Conservation (phyloP, 192 early-diverging fungal species). For the Podila minutissima region DNA sequence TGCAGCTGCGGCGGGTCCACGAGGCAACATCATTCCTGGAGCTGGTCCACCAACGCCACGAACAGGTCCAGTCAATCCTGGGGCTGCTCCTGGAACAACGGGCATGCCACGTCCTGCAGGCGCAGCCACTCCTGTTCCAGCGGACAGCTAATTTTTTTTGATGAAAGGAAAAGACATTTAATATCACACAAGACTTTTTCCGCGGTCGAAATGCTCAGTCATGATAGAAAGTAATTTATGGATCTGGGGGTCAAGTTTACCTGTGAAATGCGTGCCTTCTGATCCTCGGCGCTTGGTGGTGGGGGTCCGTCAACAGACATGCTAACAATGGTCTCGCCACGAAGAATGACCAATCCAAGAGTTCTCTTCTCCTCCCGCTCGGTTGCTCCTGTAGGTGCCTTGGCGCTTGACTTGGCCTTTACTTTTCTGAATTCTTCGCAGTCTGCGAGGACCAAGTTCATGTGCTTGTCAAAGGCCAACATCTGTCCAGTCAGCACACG, state of each 20-base stretch:
- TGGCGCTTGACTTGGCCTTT: constrained; percentile 75
- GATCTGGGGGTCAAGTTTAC: constrained; percentile 2
- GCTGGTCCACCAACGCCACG: constrained; percentile 96
- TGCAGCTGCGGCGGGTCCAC: constrained; percentile 70
- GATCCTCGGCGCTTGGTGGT: constrained; percentile 68
- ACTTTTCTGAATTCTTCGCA: constrained; percentile 96
- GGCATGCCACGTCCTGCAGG: constrained; percentile 68
- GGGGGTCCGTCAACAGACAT: constrained; percentile 93
- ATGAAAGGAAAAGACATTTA: neutral
- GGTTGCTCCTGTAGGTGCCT: constrained; percentile 54
- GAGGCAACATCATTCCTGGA: constrained; percentile 89
- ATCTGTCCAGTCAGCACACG: constrained; percentile 96
- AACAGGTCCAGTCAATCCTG: constrained; percentile 89
- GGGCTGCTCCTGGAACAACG: constrained; percentile 60
- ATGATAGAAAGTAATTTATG: neutral
- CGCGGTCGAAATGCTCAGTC: neutral
- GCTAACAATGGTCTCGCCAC: constrained; percentile 93
- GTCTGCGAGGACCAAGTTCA: constrained; percentile 98
- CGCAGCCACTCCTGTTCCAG: constrained; percentile 30
- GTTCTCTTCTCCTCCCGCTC: constrained; percentile 91
- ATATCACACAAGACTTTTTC: neutral
- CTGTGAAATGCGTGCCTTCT: constrained; percentile 56
- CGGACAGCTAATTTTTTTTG: constrained; percentile 10
- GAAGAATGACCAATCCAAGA: constrained; percentile 92
- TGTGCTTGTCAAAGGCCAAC: constrained; percentile 99